A percentile compares a stretch with the other conserved stretches of the same genome.
Evolutionary conservation across 2,329 filamentous ascomycete genomes (phyloP).

Genomic region (Raffaelea albimanens): DNA sequence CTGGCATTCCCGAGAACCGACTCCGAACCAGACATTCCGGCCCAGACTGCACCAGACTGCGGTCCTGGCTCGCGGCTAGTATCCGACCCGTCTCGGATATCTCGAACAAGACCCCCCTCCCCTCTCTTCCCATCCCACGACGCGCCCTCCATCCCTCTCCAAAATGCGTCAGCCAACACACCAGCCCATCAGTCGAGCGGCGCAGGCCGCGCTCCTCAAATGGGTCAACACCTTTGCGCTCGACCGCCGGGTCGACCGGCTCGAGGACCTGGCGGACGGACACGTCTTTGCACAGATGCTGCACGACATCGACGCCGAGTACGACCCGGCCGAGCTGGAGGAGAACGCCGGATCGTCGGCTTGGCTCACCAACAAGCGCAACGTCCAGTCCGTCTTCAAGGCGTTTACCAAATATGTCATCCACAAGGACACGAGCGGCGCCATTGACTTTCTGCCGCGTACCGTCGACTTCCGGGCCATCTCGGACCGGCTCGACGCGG

Average conservation of each 20-base stretch:
- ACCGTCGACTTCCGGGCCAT: constrained; percentile 14
- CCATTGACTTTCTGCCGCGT: constrained; percentile 13
- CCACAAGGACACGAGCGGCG: constrained; percentile 14
- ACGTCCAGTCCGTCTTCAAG: constrained; percentile 88
- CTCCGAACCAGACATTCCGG: too few relatives aligned
- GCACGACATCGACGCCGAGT: constrained; percentile 47
- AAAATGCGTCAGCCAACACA: constrained; percentile 11
- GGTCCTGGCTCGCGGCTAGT: too few relatives aligned
- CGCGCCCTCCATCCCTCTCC: not conserved
- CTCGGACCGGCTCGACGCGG: constrained; percentile 13
- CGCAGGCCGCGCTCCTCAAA: constrained; percentile 46
- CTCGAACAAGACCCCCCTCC: too few relatives aligned
- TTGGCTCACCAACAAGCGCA: constrained; percentile 63
- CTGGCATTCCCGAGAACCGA: too few relatives aligned
- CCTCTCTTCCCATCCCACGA: not conserved
- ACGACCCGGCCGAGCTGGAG: constrained; percentile 45
- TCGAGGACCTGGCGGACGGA: constrained; percentile 44
- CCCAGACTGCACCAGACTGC: too few relatives aligned
- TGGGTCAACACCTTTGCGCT: constrained; percentile 43
- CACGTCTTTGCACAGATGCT: constrained; percentile 45
- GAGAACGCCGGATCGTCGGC: constrained; percentile 31
- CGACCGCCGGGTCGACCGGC: constrained; percentile 34
- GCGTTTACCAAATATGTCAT: constrained; percentile 65
- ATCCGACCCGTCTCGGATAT: too few relatives aligned
- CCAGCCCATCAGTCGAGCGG: constrained; percentile 26